Evolutionary conservation across 1,139 yeast genomes (phyloP).

Genomic region (Pichia norvegensis): DNA sequence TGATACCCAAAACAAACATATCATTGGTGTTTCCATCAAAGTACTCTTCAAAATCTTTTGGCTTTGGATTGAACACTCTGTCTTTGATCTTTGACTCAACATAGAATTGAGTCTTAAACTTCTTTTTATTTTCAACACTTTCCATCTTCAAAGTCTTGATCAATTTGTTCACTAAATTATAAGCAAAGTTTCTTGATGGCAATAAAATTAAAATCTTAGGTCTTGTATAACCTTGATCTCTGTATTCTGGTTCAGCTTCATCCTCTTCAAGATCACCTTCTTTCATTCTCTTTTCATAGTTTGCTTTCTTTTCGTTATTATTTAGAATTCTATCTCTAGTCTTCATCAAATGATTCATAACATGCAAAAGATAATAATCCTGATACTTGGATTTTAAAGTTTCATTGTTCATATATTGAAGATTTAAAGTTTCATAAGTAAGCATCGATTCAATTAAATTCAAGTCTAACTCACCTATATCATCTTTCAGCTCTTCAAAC

Average conservation of each 20-base stretch:
- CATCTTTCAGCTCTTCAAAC: conserved; percentile 12
- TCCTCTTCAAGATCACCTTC: conserved; percentile 31
- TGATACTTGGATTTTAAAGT: conserved; percentile 43
- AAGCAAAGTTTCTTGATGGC: conserved; percentile 80
- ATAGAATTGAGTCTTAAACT: conserved; percentile 65
- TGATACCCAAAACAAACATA: conserved; percentile 81
- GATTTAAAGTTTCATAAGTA: conserved; percentile 64
- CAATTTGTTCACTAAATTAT: conserved; percentile 57
- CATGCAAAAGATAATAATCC: conserved; percentile 61
- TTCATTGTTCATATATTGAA: conserved; percentile 45
- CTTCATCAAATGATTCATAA: conserved; percentile 74
- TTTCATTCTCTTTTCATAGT: conserved; percentile 37
- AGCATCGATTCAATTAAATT: conserved; percentile 54
- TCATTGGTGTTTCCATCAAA: conserved; percentile 91
- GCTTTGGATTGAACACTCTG: conserved; percentile 49
- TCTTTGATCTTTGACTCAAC: conserved; percentile 40
- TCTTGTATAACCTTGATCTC: conserved; percentile 94
- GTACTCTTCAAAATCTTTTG: conserved; percentile 70
- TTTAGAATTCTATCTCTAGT: conserved; percentile 77
- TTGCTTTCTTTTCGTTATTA: conserved; percentile 54
- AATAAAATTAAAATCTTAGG: conserved; percentile 78
- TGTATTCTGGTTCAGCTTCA: conserved; percentile 42
- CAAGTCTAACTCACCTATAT: conserved; percentile 23
- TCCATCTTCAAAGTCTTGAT: conserved; percentile 55
- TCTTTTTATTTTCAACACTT: conserved; percentile 73